phyloP scores from a whole-genome alignment of 2,329 filamentous ascomycete genomes.

The Gaeumannomyces tritici region DNA sequence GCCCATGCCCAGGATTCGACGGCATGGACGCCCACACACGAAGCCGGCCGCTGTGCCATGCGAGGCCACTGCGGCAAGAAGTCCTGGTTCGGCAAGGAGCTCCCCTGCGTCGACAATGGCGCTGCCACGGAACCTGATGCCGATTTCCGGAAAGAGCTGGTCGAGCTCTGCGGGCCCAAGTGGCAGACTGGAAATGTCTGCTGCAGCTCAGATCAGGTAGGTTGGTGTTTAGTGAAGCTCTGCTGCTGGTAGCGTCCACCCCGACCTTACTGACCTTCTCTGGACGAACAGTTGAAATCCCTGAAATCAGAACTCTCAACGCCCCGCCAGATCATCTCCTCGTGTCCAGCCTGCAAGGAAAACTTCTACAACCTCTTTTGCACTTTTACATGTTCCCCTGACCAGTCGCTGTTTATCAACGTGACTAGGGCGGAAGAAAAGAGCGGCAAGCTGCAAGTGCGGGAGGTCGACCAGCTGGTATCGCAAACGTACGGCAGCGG shows the following conservation, averaged over 20 bases:
- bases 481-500: conserved; percentile 74
- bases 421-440: conserved; percentile 66
- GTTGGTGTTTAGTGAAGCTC: conserved; percentile 4
- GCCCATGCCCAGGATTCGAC: conserved; percentile 11
- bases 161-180: conserved; percentile 76
- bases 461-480: conserved; percentile 83
- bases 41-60: conserved; percentile 81
- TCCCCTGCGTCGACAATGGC: conserved; percentile 90
- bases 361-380: conserved; percentile 99
- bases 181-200: conserved; percentile 82
- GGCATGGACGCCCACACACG: conserved; percentile 55
- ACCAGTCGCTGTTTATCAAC: conserved; percentile 93
- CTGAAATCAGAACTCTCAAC: conserved; percentile 79
- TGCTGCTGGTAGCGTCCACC: neutral
- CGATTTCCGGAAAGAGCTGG: conserved; percentile 64
- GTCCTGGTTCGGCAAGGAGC: conserved; percentile 77
- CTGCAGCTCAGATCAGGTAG: conserved; percentile 70
- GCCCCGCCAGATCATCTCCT: conserved; percentile 80
- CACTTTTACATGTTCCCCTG: conserved; percentile 94
- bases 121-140: conserved; percentile 65
- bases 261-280: neutral
- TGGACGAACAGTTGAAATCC: conserved; percentile 52
- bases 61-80: conserved; percentile 87
- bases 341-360: conserved; percentile 92
- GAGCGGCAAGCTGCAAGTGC: conserved; percentile 55